phyloP scores from a whole-genome alignment of 2,329 filamentous ascomycete species.

The Pezizomycotina sp. region DNA sequence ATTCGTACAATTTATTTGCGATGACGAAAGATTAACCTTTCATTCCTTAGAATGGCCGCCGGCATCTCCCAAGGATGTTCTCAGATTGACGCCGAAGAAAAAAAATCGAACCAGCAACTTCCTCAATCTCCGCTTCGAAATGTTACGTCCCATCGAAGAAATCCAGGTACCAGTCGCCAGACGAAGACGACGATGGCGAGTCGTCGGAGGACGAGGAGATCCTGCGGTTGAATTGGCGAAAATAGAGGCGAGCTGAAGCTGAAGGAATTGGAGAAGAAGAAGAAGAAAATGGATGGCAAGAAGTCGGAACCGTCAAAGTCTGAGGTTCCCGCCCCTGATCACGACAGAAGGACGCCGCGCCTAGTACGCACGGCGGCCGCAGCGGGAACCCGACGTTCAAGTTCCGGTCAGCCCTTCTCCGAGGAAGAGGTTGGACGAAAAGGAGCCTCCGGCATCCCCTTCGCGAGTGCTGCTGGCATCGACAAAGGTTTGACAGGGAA shows the following conservation, averaged over 20 bases:
- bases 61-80: slow-evolving; percentile 47
- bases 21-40: slow-evolving; percentile 1
- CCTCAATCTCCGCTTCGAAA: slow-evolving; percentile 50
- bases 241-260: slow-evolving; percentile 76
- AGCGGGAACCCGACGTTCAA: slow-evolving; percentile 38
- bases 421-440: slow-evolving; percentile 32
- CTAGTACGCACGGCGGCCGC: slow-evolving; percentile 5
- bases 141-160: slow-evolving; percentile 30
- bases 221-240: no score
- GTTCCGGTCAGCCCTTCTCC: slow-evolving; percentile 62
- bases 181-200: slow-evolving; percentile 27
- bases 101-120: slow-evolving; percentile 33
- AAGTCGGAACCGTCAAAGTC: neutral
- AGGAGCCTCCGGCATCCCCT: slow-evolving; percentile 44
- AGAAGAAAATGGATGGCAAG: slow-evolving; percentile 33
- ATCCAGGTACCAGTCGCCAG: slow-evolving; percentile 4
- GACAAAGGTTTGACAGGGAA: slow-evolving; percentile 69
- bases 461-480: slow-evolving; percentile 69
- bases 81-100: slow-evolving; percentile 29
- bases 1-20: no score
- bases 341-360: slow-evolving; percentile 6
- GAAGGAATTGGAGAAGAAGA: slow-evolving; percentile 70
- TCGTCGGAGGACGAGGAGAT: slow-evolving; percentile 72
- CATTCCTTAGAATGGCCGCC: slow-evolving; percentile 42
- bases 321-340: neutral